Percentiles rank a stretch among this genome's conserved stretches.
These are phyloP conservation scores for Platismatia glauca DNA, from an alignment of 495 filamentous ascomycete genomes.

Conservation along the genomic window DNA sequence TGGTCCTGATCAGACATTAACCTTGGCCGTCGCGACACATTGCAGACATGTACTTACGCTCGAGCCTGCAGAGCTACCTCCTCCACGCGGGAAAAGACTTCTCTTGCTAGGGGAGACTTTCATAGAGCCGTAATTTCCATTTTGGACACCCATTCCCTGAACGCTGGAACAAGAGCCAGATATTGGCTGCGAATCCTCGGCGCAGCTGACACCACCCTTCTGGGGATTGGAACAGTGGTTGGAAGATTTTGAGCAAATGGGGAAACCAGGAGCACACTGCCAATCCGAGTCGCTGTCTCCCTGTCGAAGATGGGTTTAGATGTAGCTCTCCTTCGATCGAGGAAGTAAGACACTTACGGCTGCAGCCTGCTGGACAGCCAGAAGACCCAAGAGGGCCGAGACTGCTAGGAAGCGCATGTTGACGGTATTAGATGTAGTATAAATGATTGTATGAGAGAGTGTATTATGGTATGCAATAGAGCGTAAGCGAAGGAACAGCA, in stretches of 20 bases:
- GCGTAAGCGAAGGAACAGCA: constrained; percentile 19
- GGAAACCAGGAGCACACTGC: constrained; percentile 14
- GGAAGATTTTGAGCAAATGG: constrained; percentile 50
- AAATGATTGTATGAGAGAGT: constrained; percentile 5
- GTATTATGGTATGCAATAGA: constrained; percentile 20
- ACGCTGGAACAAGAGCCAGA: constrained; percentile 3
- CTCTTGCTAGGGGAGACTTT: constrained; percentile 35
- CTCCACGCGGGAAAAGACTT: constrained; percentile 24
- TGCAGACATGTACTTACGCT: neutral
- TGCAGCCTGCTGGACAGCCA: constrained; percentile 41
- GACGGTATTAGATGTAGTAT: constrained; percentile 11
- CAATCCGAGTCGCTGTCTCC: neutral
- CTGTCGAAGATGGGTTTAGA: neutral
- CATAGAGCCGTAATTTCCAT: constrained; percentile 36
- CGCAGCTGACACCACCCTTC: constrained; percentile 61
- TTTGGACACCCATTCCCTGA: constrained; percentile 38
- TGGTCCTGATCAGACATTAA: constrained; percentile 22
- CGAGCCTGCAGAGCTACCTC: neutral
- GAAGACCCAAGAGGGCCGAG: constrained; percentile 21
- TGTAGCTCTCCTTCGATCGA: neutral
- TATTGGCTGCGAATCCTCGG: constrained; percentile 17
- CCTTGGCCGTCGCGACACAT: constrained; percentile 7
- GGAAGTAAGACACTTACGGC: constrained; percentile 32
- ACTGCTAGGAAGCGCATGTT: constrained; percentile 24
- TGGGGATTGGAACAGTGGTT: constrained; percentile 62